Evolutionary conservation across 2,329 filamentous ascomycete genomes (phyloP).

Genomic region (Talaromyces sp.): DNA sequence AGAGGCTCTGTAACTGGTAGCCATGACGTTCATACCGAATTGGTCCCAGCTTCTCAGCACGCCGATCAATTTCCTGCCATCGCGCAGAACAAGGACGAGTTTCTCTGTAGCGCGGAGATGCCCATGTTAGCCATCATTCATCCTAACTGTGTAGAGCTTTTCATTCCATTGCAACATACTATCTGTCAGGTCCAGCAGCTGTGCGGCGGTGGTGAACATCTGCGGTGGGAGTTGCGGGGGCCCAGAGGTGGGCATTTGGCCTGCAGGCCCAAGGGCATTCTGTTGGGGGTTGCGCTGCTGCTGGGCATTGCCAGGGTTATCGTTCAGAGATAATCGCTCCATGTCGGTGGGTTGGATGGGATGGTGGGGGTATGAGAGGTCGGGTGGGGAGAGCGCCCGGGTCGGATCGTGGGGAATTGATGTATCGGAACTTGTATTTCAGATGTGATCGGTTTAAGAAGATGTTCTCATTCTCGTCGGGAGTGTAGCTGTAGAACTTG

Average conservation of each 20-base stretch:
- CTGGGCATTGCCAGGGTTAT: constrained; percentile 28
- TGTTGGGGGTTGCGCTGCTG: constrained; percentile 31
- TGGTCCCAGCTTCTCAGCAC: constrained; percentile 96
- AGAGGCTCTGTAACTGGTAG: not conserved
- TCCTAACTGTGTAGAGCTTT: not conserved
- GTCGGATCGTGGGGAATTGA: not conserved
- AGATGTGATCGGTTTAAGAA: not conserved
- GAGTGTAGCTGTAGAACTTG: not conserved
- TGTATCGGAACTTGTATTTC: not conserved
- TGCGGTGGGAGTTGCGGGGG: constrained; percentile 66
- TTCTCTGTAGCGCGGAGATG: constrained; percentile 69
- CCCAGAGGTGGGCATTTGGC: constrained; percentile 24
- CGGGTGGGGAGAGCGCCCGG: constrained; percentile 4
- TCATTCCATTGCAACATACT: constrained; percentile 63
- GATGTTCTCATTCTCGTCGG: not conserved
- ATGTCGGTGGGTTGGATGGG: constrained; percentile 25
- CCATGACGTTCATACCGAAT: constrained; percentile 68
- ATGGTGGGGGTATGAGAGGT: constrained; percentile 12
- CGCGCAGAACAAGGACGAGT: constrained; percentile 84
- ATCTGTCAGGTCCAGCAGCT: constrained; percentile 93
- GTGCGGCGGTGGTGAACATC: constrained; percentile 98
- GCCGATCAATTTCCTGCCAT: constrained; percentile 91
- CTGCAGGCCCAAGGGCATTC: constrained; percentile 31
- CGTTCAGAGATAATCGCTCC: constrained; percentile 42
- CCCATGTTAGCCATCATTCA: constrained; percentile 2